Base-by-base conservation (phyloP, 768 basidiomycete genomes). In the Arthromyces matolae region DNA sequence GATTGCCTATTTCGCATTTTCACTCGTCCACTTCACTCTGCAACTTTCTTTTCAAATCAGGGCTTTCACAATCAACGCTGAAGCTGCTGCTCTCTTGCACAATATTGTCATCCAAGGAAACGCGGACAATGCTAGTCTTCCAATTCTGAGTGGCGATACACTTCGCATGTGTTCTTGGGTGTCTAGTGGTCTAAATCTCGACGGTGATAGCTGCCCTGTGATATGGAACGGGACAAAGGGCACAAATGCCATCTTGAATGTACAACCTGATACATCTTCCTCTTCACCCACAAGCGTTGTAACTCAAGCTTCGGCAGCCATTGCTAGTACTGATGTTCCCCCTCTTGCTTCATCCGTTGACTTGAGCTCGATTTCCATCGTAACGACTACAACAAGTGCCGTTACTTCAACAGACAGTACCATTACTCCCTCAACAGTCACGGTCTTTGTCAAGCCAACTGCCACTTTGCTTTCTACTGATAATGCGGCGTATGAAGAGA, bases 31-130 rank as follows among this genome's bases (percentile, higher is more conserved):
- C 61, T 87, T 83, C 55, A 54, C 76, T 47, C 61, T 87, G 49
- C 88, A 89, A 64, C 71, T 89, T 53, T 70, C 76, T 22, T 71
- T 91, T 37, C 88, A 90, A 66, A 76, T 74, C 42, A 74, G 75
- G 44, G 86, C 83, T 9, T 84, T 83, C 68, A 70, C 70, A 10
- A 78, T 79, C 66, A 89, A 89, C 55, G 73, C 73, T 8, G 54
- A 73, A 16, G 84, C 86, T 5, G 77, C 79, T 23, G 48, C 60
- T 22, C 74, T 81, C 54, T 68, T 89, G 46, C 64, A 66, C 36
- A 63, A 65, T 40, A 74, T 89, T 43, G 70, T 81, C 23, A 37
- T 61, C 23, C 65, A 78, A 57, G 81, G 78, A 24, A 63, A 79
- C 52, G 72, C 75, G 6, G 64, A 70, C 20, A 69, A 71, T 54